Percentiles rank a stretch among this genome's conserved stretches.
Evolutionary conservation across 2,329 filamentous ascomycete genomes (phyloP).

Genomic region (Zasmidium citrigriseum): DNA sequence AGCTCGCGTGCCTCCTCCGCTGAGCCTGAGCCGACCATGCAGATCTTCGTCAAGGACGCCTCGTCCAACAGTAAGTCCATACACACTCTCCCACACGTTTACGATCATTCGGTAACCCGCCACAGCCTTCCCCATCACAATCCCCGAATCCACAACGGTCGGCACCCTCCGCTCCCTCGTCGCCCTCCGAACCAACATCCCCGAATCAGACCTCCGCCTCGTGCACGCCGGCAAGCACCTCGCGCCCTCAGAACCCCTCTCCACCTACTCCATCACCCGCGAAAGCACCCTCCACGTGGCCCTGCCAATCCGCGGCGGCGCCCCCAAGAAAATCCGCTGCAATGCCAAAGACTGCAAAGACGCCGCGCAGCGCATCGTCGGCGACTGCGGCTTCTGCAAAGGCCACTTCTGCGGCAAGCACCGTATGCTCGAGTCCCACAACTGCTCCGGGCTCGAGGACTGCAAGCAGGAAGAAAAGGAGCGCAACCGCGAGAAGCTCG

Average conservation of each 20-base stretch:
- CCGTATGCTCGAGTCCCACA: conserved; percentile 89
- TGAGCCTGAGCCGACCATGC: conserved; percentile 55
- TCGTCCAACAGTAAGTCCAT: conserved; percentile 57
- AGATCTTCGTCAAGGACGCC: conserved; percentile 63
- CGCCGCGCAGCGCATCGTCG: conserved; percentile 86
- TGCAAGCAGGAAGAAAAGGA: conserved; percentile 98
- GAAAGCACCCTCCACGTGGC: conserved; percentile 57
- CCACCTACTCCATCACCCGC: conserved; percentile 50
- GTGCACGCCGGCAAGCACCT: conserved; percentile 62
- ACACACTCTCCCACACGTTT: conserved; percentile 10
- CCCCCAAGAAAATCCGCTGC: conserved; percentile 79
- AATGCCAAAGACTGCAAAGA: conserved; percentile 87
- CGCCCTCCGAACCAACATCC: conserved; percentile 58
- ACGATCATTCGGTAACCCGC: conserved; percentile 24
- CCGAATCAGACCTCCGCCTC: conserved; percentile 54
- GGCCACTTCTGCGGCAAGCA: conserved; percentile 96
- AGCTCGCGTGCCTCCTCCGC: conserved; percentile 40
- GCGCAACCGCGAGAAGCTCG: conserved; percentile 87
- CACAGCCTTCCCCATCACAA: conserved; percentile 58
- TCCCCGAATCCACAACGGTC: conserved; percentile 57
- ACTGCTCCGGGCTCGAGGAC: conserved; percentile 89
- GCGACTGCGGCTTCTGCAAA: conserved; percentile 92
- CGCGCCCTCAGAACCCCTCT: conserved; percentile 44
- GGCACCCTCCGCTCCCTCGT: conserved; percentile 58
- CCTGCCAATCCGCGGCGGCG: conserved; percentile 58